Conservation (phyloP, 1,284 basidiomycete species). For the Puccinia triticina region DNA sequence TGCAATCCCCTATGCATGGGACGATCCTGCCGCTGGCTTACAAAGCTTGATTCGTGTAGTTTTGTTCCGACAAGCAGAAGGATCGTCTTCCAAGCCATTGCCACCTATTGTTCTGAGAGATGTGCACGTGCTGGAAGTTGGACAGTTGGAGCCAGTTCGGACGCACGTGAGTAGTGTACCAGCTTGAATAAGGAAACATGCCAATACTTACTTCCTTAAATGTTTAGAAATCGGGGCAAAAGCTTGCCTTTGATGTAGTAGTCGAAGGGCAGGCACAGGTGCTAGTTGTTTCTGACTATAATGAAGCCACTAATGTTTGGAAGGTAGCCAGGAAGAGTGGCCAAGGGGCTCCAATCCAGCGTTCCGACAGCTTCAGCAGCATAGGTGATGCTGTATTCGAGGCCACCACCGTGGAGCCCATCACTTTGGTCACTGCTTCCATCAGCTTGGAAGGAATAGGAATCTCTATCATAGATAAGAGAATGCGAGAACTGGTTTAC, state of each 20-base stretch:
- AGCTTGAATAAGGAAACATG: neutral
- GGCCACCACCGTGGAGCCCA: conserved; percentile 74
- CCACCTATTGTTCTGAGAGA: conserved; percentile 62
- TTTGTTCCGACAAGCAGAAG: conserved; percentile 62
- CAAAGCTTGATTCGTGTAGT: conserved; percentile 49
- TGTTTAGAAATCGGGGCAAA: conserved; percentile 61
- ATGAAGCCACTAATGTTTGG: conserved; percentile 82
- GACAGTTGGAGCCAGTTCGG: conserved; percentile 85
- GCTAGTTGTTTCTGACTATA: conserved; percentile 83
- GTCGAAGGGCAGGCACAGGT: conserved; percentile 87
- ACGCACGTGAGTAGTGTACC: conserved; percentile 63
- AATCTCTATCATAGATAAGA: conserved; percentile 85
- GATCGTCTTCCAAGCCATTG: conserved; percentile 50
- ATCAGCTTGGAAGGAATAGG: conserved; percentile 89
- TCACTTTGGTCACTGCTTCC: conserved; percentile 71
- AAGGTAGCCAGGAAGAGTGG: conserved; percentile 68
- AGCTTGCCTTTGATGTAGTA: conserved; percentile 85
- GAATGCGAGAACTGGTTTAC: conserved; percentile 87
- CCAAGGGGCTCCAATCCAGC: conserved; percentile 64
- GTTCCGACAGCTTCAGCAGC: conserved; percentile 73
- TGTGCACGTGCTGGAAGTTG: conserved; percentile 95
- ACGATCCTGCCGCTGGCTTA: conserved; percentile 49
- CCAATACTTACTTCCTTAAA: neutral
- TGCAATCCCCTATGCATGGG: conserved; percentile 48
- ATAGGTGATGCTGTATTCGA: conserved; percentile 77